Percentiles rank a stretch among this genome's conserved stretches.
Evolutionary conservation across 306 rosid species (phyloP).

Genomic region (Malus domestica): ASM211411v1 NC_041803.1:14412501-14413000

Average conservation of each 20-base stretch:
- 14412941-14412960: neutral
- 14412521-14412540: slow-evolving; percentile 89
- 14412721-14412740: neutral
- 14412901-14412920: slow-evolving; percentile 43
- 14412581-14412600: neutral
- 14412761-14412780: slow-evolving; percentile 10
- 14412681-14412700: neutral
- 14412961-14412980: neutral
- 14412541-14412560: slow-evolving; percentile 71
- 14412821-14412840: slow-evolving; percentile 83
- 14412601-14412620: neutral
- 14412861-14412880: slow-evolving; percentile 99
- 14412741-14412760: neutral
- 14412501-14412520: slow-evolving; percentile 75
- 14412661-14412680: neutral
- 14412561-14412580: slow-evolving; percentile 3
- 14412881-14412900: slow-evolving; percentile 78
- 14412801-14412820: slow-evolving; percentile 94
- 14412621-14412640: neutral
- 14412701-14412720: neutral
- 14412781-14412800: slow-evolving; percentile 96
- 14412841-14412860: slow-evolving; percentile 88
- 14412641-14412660: neutral
- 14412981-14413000: neutral
- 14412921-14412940: neutral